Conservation (phyloP, 2,329 filamentous ascomycete genomes). For the Dothiorella sarmentorum region DNA sequence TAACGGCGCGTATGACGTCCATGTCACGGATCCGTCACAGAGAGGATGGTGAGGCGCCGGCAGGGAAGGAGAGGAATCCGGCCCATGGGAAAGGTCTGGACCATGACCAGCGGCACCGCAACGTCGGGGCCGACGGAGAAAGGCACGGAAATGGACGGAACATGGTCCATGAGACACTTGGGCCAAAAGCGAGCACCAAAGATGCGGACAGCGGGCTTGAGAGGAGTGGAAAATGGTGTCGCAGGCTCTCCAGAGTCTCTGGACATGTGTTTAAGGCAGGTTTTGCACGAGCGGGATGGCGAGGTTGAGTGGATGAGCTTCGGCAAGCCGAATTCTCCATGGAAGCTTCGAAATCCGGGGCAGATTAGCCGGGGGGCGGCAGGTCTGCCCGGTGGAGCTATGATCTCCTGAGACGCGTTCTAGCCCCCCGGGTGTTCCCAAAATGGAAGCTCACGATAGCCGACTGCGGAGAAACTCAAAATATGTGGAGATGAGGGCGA, state of each 20-base stretch:
- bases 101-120: neutral
- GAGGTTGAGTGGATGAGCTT: neutral
- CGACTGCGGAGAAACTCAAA: slow-evolving; percentile 10
- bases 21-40: neutral
- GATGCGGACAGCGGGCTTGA: neutral
- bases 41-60: neutral
- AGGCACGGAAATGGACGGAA: slow-evolving; percentile 8
- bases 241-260: neutral
- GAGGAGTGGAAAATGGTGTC: neutral
- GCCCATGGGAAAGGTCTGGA: neutral
- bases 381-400: slow-evolving; percentile 11
- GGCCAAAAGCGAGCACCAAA: neutral
- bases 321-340: neutral
- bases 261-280: neutral
- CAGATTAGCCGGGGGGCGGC: slow-evolving; percentile 11
- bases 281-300: neutral
- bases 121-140: slow-evolving; percentile 2
- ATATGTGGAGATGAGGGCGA: slow-evolving; percentile 8
- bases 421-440: neutral
- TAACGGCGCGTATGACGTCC: neutral
- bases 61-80: neutral
- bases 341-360: slow-evolving; percentile 12
- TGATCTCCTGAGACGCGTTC: slow-evolving; percentile 14
- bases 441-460: slow-evolving; percentile 15
- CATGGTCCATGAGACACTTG: neutral